Percentiles rank a stretch among this genome's conserved stretches.
Conservation (phyloP, 805 yeast species). For the Candida chauliodis region DNA sequence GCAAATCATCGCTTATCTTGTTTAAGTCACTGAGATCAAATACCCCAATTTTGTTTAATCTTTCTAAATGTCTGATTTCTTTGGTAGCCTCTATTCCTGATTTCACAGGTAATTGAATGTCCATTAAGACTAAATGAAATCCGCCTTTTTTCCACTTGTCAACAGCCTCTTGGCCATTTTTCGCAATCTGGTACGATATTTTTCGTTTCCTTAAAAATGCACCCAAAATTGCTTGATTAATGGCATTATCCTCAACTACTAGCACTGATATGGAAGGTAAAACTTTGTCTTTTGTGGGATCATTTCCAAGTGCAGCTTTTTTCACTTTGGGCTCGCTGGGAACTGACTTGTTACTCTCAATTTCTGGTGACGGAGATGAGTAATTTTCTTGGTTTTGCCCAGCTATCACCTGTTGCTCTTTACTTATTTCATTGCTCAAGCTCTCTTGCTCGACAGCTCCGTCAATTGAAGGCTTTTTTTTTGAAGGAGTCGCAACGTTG, state of each 20-base stretch:
- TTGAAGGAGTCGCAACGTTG: not conserved
- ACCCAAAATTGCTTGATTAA: conserved; percentile 87
- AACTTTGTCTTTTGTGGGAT: conserved; percentile 54
- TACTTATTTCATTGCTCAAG: not conserved
- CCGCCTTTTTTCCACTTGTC: conserved; percentile 95
- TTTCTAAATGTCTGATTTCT: conserved; percentile 83
- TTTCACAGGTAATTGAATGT: conserved; percentile 92
- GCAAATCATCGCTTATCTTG: conserved; percentile 21
- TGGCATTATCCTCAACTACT: conserved; percentile 94
- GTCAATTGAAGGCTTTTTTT: conserved; percentile 27
- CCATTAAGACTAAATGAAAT: conserved; percentile 92
- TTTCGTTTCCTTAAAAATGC: conserved; percentile 82
- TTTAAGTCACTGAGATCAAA: conserved; percentile 40
- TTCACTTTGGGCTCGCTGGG: not conserved
- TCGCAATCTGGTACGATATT: conserved; percentile 81
- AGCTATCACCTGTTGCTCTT: not conserved
- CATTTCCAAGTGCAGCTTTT: conserved; percentile 1
- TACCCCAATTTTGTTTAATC: conserved; percentile 73
- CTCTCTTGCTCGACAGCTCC: conserved; percentile 10
- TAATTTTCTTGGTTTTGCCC: not conserved
- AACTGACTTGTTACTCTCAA: not conserved
- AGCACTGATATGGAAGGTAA: conserved; percentile 86
- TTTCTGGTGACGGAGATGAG: conserved; percentile 7
- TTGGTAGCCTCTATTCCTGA: conserved; percentile 95
- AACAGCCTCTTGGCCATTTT: conserved; percentile 91